Evolutionary conservation across 345 rosid genomes (phyloP).

Genomic region (Cardamine chenopodiifolia): DNA sequence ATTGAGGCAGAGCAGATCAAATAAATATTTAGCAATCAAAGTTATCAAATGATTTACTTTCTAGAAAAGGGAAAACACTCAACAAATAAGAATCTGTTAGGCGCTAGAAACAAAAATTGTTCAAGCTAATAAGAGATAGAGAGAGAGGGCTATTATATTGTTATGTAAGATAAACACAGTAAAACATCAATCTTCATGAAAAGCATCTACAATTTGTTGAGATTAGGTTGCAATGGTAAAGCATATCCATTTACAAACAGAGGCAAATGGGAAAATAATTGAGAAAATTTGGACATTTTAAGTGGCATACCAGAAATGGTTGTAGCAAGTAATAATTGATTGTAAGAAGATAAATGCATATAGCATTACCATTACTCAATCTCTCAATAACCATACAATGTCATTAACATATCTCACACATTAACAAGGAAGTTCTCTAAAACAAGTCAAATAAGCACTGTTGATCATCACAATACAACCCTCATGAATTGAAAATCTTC

Average conservation of each 20-base stretch:
- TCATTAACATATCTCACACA: slow-evolving; percentile 7
- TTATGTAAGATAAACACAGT: background rate
- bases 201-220: background rate
- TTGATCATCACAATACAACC: background rate
- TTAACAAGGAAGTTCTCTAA: background rate
- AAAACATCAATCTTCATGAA: background rate
- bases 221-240: background rate
- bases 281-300: background rate
- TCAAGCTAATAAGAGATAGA: background rate
- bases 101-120: background rate
- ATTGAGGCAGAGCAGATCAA: slow-evolving; percentile 5
- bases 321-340: background rate
- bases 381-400: background rate
- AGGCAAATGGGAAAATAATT: background rate
- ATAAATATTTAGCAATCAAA: background rate
- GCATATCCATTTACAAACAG: background rate
- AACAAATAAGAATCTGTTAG: background rate
- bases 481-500: background rate
- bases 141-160: background rate
- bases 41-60: background rate
- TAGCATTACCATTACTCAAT: background rate
- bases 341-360: background rate
- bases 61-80: background rate
- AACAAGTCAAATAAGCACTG: slow-evolving; percentile 10
- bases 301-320: background rate